Conservation (phyloP, 768 basidiomycete genomes). For the Galerina marginata region DNA sequence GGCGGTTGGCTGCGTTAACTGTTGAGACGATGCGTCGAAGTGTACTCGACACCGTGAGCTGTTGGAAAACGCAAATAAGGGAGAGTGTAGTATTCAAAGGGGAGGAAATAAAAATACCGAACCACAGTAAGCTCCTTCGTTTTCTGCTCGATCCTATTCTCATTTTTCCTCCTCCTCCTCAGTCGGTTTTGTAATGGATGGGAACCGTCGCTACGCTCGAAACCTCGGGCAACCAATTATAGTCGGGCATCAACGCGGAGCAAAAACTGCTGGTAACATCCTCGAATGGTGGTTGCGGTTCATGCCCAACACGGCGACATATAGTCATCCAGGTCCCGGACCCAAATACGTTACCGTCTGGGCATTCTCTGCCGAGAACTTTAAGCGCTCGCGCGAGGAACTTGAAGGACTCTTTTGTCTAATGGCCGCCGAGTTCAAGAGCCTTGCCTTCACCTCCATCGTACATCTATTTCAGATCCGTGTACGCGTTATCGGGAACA, state of each 20-base stretch:
- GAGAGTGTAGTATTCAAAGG: background rate
- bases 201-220: constrained; percentile 1
- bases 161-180: background rate
- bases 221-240: background rate
- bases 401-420: background rate
- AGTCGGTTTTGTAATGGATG: constrained; percentile 9
- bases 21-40: background rate
- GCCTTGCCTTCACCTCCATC: background rate
- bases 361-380: constrained; percentile 5
- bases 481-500: background rate
- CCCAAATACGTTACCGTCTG: background rate
- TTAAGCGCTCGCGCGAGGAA: background rate
- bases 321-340: background rate
- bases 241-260: constrained; percentile 1
- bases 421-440: constrained; percentile 2
- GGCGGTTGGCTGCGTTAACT: background rate
- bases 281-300: constrained; percentile 7
- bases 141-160: background rate
- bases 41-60: background rate
- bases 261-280: background rate
- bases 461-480: constrained; percentile 6
- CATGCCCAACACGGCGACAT: background rate
- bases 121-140: background rate
- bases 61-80: background rate
- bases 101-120: background rate